These are phyloP conservation scores for Plenodomus lindquistii DNA, from an alignment of 2,329 filamentous ascomycete genomes.

Conservation along the genomic window DNA sequence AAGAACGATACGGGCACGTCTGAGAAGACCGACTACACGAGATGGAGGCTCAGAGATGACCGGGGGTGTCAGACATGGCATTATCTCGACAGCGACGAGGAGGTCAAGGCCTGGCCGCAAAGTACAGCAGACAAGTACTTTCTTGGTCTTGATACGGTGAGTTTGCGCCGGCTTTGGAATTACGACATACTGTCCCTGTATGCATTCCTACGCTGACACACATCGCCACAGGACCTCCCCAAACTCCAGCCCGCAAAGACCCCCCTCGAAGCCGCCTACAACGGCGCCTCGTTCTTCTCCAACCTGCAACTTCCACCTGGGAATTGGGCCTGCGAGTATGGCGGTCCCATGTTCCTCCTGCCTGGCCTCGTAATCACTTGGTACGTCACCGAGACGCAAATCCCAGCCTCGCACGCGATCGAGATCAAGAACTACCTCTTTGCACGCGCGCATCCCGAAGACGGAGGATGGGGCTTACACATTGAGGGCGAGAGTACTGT, in stretches of 20 bases:
- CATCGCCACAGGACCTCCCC: conserved; percentile 67
- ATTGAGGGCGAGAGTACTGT: conserved; percentile 92
- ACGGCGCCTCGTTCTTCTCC: conserved; percentile 86
- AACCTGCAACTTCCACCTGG: conserved; percentile 85
- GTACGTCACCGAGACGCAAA: conserved; percentile 86
- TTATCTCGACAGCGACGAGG: conserved; percentile 75
- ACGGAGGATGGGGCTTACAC: conserved; percentile 97
- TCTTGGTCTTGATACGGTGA: conserved; percentile 77
- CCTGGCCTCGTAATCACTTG: conserved; percentile 83
- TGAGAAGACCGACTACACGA: conserved; percentile 71
- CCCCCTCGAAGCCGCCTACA: conserved; percentile 76
- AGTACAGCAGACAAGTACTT: conserved; percentile 87
- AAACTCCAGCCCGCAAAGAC: conserved; percentile 70
- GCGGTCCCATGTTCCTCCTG: conserved; percentile 93
- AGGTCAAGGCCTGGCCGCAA: conserved; percentile 79
- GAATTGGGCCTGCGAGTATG: conserved; percentile 97
- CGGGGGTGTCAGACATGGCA: conserved; percentile 91
- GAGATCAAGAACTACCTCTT: conserved; percentile 94
- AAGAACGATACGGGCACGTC: conserved; percentile 14
- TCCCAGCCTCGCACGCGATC: conserved; percentile 76
- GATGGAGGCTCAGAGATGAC: conserved; percentile 85
- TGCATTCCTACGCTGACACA: neutral
- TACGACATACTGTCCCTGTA: neutral
- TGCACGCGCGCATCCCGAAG: conserved; percentile 78
- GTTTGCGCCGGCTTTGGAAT: neutral